A percentile compares a stretch with the other conserved stretches of the same genome.
These are phyloP conservation scores for Venturia effusa DNA, from an alignment of 2,329 filamentous ascomycete species.

Conservation along the genomic window DNA sequence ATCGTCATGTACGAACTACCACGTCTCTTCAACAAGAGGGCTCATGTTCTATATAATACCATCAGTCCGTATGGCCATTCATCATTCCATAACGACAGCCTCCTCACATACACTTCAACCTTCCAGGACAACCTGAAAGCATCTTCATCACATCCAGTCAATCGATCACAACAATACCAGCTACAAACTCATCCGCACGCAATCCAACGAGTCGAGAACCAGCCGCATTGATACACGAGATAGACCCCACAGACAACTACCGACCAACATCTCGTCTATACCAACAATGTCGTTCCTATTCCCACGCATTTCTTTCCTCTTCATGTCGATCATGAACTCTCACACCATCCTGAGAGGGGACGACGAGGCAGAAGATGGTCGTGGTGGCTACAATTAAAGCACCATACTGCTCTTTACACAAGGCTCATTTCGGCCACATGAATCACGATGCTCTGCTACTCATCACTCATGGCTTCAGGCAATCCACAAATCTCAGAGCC, in stretches of 20 bases:
- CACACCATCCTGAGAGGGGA: not conserved
- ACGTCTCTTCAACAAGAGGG: not conserved
- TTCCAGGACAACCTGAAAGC: not conserved
- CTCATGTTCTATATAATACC: not conserved
- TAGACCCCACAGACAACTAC: not conserved
- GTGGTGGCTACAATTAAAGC: not conserved
- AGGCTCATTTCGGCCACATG: not conserved
- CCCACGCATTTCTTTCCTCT: not conserved
- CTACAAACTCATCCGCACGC: too few relatives aligned
- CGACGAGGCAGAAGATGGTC: not conserved
- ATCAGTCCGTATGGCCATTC: not conserved
- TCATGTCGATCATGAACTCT: not conserved
- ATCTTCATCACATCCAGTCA: not conserved
- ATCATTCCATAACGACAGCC: not conserved
- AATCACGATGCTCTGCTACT: not conserved
- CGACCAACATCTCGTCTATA: not conserved
- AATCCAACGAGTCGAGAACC: too few relatives aligned
- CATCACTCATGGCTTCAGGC: too few relatives aligned
- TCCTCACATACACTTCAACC: not conserved
- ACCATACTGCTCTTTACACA: not conserved
- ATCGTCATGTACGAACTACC: not conserved
- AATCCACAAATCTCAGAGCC: not conserved
- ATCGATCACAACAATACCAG: not conserved
- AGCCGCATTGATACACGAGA: not conserved
- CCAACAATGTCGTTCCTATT: not conserved